Evolutionary conservation across 257 asterid species (phyloP).

Genomic region (Solanum medicagineum): DNA sequence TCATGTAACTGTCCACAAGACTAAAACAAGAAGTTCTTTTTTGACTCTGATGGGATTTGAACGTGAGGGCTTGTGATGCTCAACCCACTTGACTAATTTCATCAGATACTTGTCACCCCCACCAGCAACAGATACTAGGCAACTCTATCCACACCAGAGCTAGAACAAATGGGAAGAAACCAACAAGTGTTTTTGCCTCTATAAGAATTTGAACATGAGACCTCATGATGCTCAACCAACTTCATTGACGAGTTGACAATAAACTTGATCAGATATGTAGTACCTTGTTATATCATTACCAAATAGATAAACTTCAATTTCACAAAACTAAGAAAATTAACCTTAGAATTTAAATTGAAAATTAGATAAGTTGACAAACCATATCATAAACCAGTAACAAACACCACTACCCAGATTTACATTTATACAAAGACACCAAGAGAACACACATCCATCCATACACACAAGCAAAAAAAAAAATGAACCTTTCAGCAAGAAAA

Average conservation of each 20-base stretch:
- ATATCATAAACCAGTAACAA: neutral
- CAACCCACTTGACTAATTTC: neutral
- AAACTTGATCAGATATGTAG: neutral
- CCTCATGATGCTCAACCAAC: neutral
- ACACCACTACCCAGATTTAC: neutral
- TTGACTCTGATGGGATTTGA: no score
- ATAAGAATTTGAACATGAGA: neutral
- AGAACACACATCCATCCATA: neutral
- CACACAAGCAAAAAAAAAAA: neutral
- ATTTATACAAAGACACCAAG: neutral
- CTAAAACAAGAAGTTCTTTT: no score
- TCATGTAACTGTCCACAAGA: no score
- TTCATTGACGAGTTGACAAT: neutral
- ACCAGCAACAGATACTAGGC: neutral
- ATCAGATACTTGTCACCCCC: neutral
- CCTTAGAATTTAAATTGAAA: neutral
- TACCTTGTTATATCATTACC: neutral
- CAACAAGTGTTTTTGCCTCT: neutral
- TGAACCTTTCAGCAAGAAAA: neutral
- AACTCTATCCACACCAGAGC: neutral
- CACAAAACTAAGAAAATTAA: neutral
- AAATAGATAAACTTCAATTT: neutral
- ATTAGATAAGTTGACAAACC: neutral
- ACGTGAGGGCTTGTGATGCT: no score
- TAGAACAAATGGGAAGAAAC: no score